Evolutionary conservation across 495 filamentous ascomycete species (phyloP), one percentile per base, ranked within the genome.

Genomic region (Schizothecium vesticola): DNA sequence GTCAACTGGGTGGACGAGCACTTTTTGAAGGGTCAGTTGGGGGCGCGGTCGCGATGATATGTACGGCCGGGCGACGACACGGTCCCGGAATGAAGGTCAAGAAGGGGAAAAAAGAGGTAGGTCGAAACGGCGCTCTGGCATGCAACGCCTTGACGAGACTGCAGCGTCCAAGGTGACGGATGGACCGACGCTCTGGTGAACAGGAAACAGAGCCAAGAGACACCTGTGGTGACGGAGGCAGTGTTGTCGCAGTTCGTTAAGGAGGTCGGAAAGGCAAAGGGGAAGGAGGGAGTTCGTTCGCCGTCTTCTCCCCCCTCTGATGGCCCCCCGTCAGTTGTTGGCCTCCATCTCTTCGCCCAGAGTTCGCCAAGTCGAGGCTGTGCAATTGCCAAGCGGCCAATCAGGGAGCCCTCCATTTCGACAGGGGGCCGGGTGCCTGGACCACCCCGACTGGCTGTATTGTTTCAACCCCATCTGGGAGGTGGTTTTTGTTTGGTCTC

Each of bases 11-110:
- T 9, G 23, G 29, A 11, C 2, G 13, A 13, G 33, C 33, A 16
- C 10, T 7, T 2, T 21, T 13, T n/a, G 31, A 33, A 51, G 43
- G 43, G 7, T 51, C n/a, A 0, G 19, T 33, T 33, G 19, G n/a
- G 23, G 61, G 33, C 29, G 61, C 29, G 61, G 36, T 64, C 61
- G 31, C 31, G 61, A 64, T 51, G 61, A 43, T 64, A 64, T 22
- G 43, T 51, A 64, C 43, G 22, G 28, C 28, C 33, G 29, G 36
- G 16, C 33, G 24, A 9, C 31, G 24, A 33, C 61, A 33, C 29
- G 61, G 61, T 51, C 28, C 36, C 61, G 19, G 21, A 36, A 25
- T 51, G 19, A 51, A 51, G 43, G 43, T 51, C 43, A n/a, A 55
- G 31, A 64, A 33, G 31, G 29, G 33, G 36, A 51, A 51, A 51